Percentiles rank a stretch among this genome's conserved stretches.
phyloP scores from a whole-genome alignment of 306 rosid genomes.

The Malus domestica region DNA sequence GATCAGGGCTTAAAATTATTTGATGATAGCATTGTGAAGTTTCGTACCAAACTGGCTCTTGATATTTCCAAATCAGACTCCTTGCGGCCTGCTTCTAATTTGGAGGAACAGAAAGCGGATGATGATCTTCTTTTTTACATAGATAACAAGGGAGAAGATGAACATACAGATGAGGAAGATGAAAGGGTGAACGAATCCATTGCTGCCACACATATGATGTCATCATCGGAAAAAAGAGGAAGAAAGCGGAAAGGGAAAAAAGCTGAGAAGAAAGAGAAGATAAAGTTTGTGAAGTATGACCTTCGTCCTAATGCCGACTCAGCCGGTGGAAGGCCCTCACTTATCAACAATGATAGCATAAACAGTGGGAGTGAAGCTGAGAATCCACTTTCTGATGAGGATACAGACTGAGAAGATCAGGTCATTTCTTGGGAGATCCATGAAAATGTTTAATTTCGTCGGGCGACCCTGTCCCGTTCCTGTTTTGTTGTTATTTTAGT shows the following conservation, averaged over 20 bases:
- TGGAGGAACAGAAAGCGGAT: constrained; percentile 24
- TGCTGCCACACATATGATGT: constrained; percentile 52
- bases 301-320: constrained; percentile 16
- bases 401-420: constrained; percentile 25
- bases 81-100: constrained; percentile 18
- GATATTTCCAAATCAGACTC: constrained; percentile 23
- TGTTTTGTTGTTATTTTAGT: not conserved
- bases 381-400: constrained; percentile 45
- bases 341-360: constrained; percentile 23
- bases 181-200: constrained; percentile 23
- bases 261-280: constrained; percentile 22
- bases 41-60: constrained; percentile 26
- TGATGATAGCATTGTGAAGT: constrained; percentile 36
- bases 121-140: constrained; percentile 50
- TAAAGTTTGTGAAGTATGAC: constrained; percentile 51
- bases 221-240: constrained; percentile 19
- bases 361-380: constrained; percentile 55
- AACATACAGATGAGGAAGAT: constrained; percentile 24
- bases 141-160: constrained; percentile 43
- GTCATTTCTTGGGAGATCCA: not conserved
- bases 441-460: not conserved
- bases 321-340: constrained; percentile 18
- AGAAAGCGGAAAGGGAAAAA: constrained; percentile 45
- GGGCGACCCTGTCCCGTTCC: not conserved
- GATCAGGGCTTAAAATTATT: constrained; percentile 52